Conservation (phyloP, 129 eudicot species). For the Artemisia tridentata region DNA sequence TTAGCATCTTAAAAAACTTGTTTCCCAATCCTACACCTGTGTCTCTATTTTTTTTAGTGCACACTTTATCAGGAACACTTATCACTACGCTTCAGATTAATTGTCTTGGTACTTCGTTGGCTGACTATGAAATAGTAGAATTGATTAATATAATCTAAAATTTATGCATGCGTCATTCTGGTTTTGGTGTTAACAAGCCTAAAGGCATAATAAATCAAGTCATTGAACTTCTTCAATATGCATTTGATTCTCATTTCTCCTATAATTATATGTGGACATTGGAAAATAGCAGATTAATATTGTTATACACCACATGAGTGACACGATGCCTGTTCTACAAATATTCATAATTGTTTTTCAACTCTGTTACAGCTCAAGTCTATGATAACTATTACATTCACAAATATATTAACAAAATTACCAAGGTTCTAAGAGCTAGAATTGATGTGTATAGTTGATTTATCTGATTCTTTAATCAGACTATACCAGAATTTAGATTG, state of each 20-base stretch:
- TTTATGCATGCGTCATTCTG: slow-evolving; percentile 23
- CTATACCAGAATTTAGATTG: slow-evolving; percentile 7
- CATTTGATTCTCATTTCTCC: not conserved
- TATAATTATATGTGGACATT: not conserved
- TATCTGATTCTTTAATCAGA: not conserved
- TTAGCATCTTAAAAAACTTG: not conserved
- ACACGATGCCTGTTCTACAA: slow-evolving; percentile 1
- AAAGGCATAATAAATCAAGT: slow-evolving; percentile 15
- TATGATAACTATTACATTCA: slow-evolving; percentile 6
- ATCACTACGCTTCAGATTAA: slow-evolving; percentile 16
- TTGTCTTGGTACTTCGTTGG: slow-evolving; percentile 3
- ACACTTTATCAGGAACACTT: slow-evolving; percentile 15
- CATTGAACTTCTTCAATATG: not conserved
- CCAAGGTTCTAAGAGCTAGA: slow-evolving; percentile 19
- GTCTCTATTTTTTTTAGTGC: slow-evolving; percentile 3
- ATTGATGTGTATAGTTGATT: slow-evolving; percentile 12
- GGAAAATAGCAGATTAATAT: slow-evolving; percentile 12
- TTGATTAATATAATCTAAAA: slow-evolving; percentile 4
- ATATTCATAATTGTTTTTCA: slow-evolving; percentile 1
- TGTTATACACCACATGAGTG: not conserved
- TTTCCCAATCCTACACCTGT: slow-evolving; percentile 4
- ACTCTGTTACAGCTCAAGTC: slow-evolving; percentile 1
- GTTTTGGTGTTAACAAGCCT: slow-evolving; percentile 14
- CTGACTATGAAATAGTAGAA: not conserved
- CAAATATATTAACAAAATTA: not conserved